A percentile compares a stretch with the other conserved stretches of the same genome.
phyloP scores from a whole-genome alignment of 179 eudicot species.

The Nepenthes alata region DNA sequence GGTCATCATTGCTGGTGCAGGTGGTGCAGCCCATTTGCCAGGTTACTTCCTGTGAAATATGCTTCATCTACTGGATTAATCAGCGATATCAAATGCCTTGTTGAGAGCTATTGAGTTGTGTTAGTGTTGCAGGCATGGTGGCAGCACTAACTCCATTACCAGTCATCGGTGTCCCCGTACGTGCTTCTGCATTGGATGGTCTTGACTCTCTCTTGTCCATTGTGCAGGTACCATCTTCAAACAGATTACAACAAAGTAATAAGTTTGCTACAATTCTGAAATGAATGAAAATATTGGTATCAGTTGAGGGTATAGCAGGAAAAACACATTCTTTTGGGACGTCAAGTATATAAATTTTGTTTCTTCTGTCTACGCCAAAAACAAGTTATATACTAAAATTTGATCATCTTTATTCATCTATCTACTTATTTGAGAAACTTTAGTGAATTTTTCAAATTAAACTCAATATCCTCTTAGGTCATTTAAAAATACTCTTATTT shows the following conservation, averaged over 20 bases:
- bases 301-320: too few relatives aligned
- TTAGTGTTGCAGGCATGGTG: slow-evolving; percentile 52
- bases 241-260: neutral
- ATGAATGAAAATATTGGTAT: too few relatives aligned
- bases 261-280: too few relatives aligned
- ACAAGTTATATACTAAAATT: too few relatives aligned
- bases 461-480: too few relatives aligned
- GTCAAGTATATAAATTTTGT: too few relatives aligned
- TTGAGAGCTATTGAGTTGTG: neutral
- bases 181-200: slow-evolving; percentile 76
- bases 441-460: too few relatives aligned
- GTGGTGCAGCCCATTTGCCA: slow-evolving; percentile 99
- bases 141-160: slow-evolving; percentile 94
- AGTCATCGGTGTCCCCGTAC: slow-evolving; percentile 90
- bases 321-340: too few relatives aligned
- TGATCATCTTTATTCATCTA: too few relatives aligned
- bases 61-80: slow-evolving; percentile 2
- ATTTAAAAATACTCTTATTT: too few relatives aligned
- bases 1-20: slow-evolving; percentile 94
- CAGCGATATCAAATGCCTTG: neutral
- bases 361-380: too few relatives aligned
- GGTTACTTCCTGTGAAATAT: slow-evolving; percentile 26
- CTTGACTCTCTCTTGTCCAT: slow-evolving; percentile 87
- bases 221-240: slow-evolving; percentile 54
- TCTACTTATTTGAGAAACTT: too few relatives aligned